phyloP scores from a whole-genome alignment of 192 early-diverging fungal genomes.

The Coemansia reversa region DNA sequence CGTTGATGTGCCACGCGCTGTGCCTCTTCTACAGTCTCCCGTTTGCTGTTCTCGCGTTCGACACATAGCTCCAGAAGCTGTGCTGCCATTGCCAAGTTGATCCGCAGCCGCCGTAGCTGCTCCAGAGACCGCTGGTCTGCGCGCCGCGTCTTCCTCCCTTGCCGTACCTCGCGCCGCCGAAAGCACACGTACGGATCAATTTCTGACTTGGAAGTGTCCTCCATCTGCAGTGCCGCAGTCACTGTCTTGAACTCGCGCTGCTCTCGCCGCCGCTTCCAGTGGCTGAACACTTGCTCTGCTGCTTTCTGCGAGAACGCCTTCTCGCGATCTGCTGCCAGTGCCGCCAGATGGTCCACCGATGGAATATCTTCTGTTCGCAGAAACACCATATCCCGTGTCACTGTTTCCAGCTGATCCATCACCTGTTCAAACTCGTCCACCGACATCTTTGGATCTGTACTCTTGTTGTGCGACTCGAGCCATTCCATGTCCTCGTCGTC shows the following conservation, averaged over 20 bases:
- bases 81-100: slow-evolving; percentile 74
- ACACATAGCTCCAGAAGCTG: slow-evolving; percentile 78
- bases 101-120: slow-evolving; percentile 75
- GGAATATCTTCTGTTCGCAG: slow-evolving; percentile 38
- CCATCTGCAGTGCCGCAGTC: slow-evolving; percentile 52
- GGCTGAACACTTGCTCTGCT: slow-evolving; percentile 24
- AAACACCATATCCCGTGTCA: slow-evolving; percentile 67
- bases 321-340: slow-evolving; percentile 43
- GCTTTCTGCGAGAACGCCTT: slow-evolving; percentile 14
- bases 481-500: slow-evolving; percentile 83
- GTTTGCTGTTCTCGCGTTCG: slow-evolving; percentile 73
- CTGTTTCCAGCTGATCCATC: slow-evolving; percentile 74
- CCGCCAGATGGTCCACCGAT: slow-evolving; percentile 30
- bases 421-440: slow-evolving; percentile 77
- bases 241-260: slow-evolving; percentile 25
- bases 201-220: slow-evolving; percentile 69
- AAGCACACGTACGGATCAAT: slow-evolving; percentile 96
- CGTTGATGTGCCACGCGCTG: slow-evolving; percentile 47
- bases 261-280: slow-evolving; percentile 42
- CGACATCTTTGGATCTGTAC: slow-evolving; percentile 35
- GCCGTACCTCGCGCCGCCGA: slow-evolving; percentile 89
- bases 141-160: slow-evolving; percentile 81
- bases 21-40: slow-evolving; percentile 72
- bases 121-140: slow-evolving; percentile 85
- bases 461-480: slow-evolving; percentile 46